phyloP scores from a whole-genome alignment of 2,329 filamentous ascomycete genomes.

The Talaromyces verruculosus region DNA sequence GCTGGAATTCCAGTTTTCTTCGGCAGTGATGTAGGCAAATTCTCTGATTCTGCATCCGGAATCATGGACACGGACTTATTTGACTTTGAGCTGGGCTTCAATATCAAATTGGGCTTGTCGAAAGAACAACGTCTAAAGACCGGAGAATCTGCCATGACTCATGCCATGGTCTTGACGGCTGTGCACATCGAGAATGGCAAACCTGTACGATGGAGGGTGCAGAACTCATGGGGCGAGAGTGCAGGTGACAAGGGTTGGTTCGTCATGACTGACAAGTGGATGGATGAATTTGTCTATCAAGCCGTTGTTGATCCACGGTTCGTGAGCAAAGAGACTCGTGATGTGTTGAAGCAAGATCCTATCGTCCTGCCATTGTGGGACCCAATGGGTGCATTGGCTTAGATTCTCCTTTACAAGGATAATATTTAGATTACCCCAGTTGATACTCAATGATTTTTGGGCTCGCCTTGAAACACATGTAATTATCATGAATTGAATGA shows the following conservation, averaged over 20 bases:
- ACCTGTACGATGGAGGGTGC: constrained; percentile 76
- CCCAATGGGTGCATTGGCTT: constrained; percentile 74
- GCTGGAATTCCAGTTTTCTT: constrained; percentile 83
- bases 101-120: constrained; percentile 68
- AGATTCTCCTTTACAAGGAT: background rate
- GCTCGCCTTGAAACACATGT: background rate
- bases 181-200: constrained; percentile 73
- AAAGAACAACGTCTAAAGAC: constrained; percentile 74
- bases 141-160: constrained; percentile 81
- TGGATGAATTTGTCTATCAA: constrained; percentile 81
- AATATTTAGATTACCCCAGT: background rate
- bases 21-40: constrained; percentile 83
- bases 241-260: constrained; percentile 80
- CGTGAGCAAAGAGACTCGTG: constrained; percentile 63
- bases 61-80: constrained; percentile 78
- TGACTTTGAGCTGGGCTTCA: constrained; percentile 83
- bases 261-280: constrained; percentile 81
- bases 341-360: constrained; percentile 69
- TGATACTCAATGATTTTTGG: background rate
- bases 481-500: background rate
- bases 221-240: constrained; percentile 77
- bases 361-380: constrained; percentile 75
- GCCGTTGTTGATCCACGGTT: constrained; percentile 76
- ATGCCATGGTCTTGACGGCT: constrained; percentile 87
- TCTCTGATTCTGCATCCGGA: constrained; percentile 64